Evolutionary conservation across 495 filamentous ascomycete genomes (phyloP).

Genomic region (Glarea lozoyensis): DNA sequence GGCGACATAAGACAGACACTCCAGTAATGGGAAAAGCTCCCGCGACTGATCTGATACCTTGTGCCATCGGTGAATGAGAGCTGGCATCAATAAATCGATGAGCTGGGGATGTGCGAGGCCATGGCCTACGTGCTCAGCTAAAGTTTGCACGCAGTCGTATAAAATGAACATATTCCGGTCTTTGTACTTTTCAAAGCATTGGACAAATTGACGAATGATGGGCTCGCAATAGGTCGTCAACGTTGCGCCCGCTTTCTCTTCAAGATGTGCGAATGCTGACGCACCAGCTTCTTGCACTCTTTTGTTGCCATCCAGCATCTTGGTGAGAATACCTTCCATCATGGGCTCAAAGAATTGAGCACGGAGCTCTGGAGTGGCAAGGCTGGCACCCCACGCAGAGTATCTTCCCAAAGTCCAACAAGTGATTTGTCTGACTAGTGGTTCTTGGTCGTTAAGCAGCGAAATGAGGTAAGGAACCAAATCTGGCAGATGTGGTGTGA

Average conservation of each 20-base stretch:
- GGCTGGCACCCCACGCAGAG: slow-evolving; percentile 82
- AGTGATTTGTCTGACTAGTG: slow-evolving; percentile 94
- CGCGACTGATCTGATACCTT: slow-evolving; percentile 80
- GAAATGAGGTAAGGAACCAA: slow-evolving; percentile 87
- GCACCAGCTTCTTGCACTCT: slow-evolving; percentile 95
- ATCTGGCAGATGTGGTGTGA: slow-evolving; percentile 84
- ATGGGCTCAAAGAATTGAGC: slow-evolving; percentile 84
- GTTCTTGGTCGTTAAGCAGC: slow-evolving; percentile 73
- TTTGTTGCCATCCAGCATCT: slow-evolving; percentile 97
- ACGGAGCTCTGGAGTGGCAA: slow-evolving; percentile 54
- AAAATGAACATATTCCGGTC: slow-evolving; percentile 98
- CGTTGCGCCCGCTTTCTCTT: slow-evolving; percentile 79
- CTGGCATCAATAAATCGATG: slow-evolving; percentile 85
- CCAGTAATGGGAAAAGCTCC: slow-evolving; percentile 88
- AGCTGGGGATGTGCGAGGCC: slow-evolving; percentile 69
- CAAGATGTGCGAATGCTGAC: slow-evolving; percentile 91
- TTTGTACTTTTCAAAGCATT: slow-evolving; percentile 91
- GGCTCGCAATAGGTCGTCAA: slow-evolving; percentile 78
- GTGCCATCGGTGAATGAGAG: slow-evolving; percentile 83
- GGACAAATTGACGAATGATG: slow-evolving; percentile 86
- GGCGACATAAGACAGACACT: slow-evolving; percentile 91
- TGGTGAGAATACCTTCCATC: slow-evolving; percentile 91
- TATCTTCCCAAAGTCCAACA: slow-evolving; percentile 97
- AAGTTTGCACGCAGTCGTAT: slow-evolving; percentile 96
- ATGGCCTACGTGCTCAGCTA: slow-evolving; percentile 84